These are phyloP conservation scores for Chaetoceros tenuissimus DNA, from an alignment of 108 stramenopile genomes.

Conservation along the genomic window DNA sequence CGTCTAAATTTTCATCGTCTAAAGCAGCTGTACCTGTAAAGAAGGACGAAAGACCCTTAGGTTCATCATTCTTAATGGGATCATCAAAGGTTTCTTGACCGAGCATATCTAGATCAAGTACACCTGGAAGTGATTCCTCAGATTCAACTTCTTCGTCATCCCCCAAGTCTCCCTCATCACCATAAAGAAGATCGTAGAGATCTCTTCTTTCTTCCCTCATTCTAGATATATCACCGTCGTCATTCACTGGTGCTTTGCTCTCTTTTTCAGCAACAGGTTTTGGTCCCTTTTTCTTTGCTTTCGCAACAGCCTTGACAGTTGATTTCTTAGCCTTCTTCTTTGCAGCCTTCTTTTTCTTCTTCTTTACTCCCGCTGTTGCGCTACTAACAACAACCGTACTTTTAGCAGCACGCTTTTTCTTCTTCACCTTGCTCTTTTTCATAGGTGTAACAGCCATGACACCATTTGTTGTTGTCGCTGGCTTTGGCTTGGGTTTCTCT, in stretches of 20 bases:
- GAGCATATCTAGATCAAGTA: slow-evolving; percentile 1
- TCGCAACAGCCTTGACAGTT: neutral
- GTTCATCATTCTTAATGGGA: neutral
- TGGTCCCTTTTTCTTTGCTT: neutral
- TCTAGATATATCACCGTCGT: slow-evolving; percentile 51
- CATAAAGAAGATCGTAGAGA: slow-evolving; percentile 75
- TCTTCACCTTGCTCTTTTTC: slow-evolving; percentile 8
- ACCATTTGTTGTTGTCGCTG: neutral
- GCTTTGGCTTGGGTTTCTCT: slow-evolving; percentile 7
- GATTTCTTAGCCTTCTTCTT: slow-evolving; percentile 2
- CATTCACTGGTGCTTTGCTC: slow-evolving; percentile 6
- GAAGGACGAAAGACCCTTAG: slow-evolving; percentile 1
- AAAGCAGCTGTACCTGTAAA: slow-evolving; percentile 6
- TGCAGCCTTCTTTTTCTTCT: slow-evolving; percentile 12
- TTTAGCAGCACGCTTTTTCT: slow-evolving; percentile 2
- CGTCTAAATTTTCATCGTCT: slow-evolving; percentile 59
- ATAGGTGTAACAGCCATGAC: slow-evolving; percentile 7
- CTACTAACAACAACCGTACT: neutral
- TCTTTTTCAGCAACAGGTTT: slow-evolving; percentile 1
- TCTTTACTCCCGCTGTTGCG: slow-evolving; percentile 11
- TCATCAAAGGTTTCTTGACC: slow-evolving; percentile 15
- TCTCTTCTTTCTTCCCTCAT: slow-evolving; percentile 72
- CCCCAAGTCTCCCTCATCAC: slow-evolving; percentile 40
- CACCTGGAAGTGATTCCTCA: neutral
- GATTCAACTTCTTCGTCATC: neutral